phyloP scores from a whole-genome alignment of 306 rosid genomes.

The peach (Prunus persica) region Prunus_persica_NCBIv2 NC_034009.1:43175001-43175500 shows the following conservation, averaged over 20 bases:
- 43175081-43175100: neutral
- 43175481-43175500: constrained; percentile 75
- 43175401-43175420: constrained; percentile 59
- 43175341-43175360: neutral
- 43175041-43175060: neutral
- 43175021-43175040: neutral
- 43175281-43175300: neutral
- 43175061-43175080: neutral
- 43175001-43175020: neutral
- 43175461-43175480: constrained; percentile 83
- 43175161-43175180: neutral
- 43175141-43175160: neutral
- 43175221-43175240: neutral
- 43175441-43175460: constrained; percentile 81
- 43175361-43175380: neutral
- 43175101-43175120: neutral
- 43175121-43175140: neutral
- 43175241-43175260: neutral
- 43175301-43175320: neutral
- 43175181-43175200: neutral
- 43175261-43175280: neutral
- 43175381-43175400: constrained; percentile 8
- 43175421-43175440: constrained; percentile 96
- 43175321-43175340: neutral
- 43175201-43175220: neutral